Evolutionary conservation across 176 grass and related monocot genomes (phyloP), one percentile per base, ranked within the genome.

Genomic region (Rhynchospora tenuis): DNA sequence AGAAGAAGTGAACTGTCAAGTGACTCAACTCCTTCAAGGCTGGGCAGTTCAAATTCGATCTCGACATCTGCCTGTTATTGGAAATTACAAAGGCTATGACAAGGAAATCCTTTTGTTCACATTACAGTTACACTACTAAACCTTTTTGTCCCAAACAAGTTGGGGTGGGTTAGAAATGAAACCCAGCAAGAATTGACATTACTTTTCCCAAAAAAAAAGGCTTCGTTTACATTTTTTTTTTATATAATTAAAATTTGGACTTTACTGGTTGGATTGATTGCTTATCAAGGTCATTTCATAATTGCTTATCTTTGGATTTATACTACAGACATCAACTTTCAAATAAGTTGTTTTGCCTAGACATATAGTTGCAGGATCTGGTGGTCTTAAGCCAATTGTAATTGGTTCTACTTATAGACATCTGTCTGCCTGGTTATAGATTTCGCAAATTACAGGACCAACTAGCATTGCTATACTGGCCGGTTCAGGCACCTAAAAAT

Each of bases 1-100:
- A 84, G 67, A 64, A 88, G 62, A 80, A 78, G 79, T 79, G 52
- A 46, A 60, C 75, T 45, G 0, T 89, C 88, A 19, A 98, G 80
- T 7, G 42, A 26, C 19, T 94, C 88, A 15, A 85, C 92, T 43
- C 5, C 46, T 0, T 81, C 89, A 0, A 98, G 84, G 74, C n/a
- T 86, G 60, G 78, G 73, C 8, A 94, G 3, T 85, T 88, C 65
- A 73, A 98, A 94, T 11, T 59, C 84, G 0, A 86, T 82, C 74
- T 94, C 75, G 19, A 94, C 86, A 70, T 98, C 95, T 10, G 83
- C 68, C 88, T 89, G 60, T 83, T 79, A 38, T 61, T 27, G 24
- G 12, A 65, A 65, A 64, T 19, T 20, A 66, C 6, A 23, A 24
- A 80, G 43, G 27, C 27, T 19, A 13, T 54, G 33, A 55, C 0